These are phyloP conservation scores for Guadua angustifolia DNA, from an alignment of 176 grass and related monocot genomes.

Conservation along the genomic window DNA sequence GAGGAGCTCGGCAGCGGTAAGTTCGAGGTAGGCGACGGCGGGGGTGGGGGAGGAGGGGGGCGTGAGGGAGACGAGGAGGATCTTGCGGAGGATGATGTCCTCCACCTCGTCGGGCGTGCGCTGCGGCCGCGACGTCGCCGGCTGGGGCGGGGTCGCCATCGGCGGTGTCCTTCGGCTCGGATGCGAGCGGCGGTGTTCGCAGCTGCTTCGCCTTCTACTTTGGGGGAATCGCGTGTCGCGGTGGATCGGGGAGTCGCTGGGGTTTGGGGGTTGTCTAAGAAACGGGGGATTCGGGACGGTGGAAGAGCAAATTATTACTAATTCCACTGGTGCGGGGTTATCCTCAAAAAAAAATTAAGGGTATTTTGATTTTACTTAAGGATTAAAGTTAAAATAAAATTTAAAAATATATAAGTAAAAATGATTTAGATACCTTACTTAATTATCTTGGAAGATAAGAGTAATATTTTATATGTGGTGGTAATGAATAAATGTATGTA, in stretches of 20 bases:
- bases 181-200: background rate
- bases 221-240: constrained; percentile 32
- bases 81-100: constrained; percentile 97
- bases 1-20: constrained; percentile 94
- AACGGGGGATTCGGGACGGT: too few species aligned
- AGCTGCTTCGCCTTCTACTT: constrained; percentile 12
- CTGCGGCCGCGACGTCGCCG: constrained; percentile 67
- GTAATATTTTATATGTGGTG: too few species aligned
- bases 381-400: too few species aligned
- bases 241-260: background rate
- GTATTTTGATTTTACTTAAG: too few species aligned
- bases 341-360: too few species aligned
- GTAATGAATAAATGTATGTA: too few species aligned
- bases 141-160: constrained; percentile 46
- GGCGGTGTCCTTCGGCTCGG: constrained; percentile 8
- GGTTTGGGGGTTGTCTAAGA: too few species aligned
- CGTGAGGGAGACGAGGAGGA: constrained; percentile 86
- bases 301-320: too few species aligned
- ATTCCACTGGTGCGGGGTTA: too few species aligned
- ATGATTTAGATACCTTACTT: too few species aligned
- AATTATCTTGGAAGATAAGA: too few species aligned
- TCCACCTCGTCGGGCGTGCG: constrained; percentile 83
- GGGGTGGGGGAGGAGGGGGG: constrained; percentile 43
- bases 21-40: constrained; percentile 76
- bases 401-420: too few species aligned